Percentiles rank a stretch among this genome's conserved stretches.
These are phyloP conservation scores for Jimgerdemannia flammicorona DNA, from an alignment of 192 early-diverging fungal species.

Conservation along the genomic window DNA sequence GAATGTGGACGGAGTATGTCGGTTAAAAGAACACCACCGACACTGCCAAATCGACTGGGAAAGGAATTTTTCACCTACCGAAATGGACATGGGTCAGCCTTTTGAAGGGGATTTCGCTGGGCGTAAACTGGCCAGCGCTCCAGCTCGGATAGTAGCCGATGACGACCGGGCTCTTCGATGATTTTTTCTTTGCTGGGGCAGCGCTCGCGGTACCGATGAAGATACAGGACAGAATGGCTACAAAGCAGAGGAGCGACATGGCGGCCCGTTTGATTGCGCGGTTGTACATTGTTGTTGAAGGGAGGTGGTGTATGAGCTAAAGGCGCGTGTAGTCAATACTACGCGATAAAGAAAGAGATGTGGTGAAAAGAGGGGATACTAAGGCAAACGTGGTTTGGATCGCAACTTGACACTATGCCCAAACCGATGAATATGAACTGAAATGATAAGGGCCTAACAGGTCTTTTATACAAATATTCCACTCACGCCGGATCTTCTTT, in stretches of 20 bases:
- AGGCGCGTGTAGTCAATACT: too few species aligned
- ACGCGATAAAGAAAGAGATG: too few species aligned
- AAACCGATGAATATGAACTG: too few species aligned
- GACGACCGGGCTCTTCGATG: not conserved
- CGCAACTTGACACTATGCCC: too few species aligned
- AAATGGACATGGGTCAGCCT: conserved; percentile 37
- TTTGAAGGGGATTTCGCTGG: conserved; percentile 17
- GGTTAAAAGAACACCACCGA: not conserved
- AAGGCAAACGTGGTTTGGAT: too few species aligned
- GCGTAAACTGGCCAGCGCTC: conserved; percentile 28
- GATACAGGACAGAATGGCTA: not conserved
- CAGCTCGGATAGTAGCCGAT: conserved; percentile 33
- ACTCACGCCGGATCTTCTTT: too few species aligned
- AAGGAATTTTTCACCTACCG: conserved; percentile 15
- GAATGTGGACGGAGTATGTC: conserved; percentile 12
- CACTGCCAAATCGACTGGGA: not conserved
- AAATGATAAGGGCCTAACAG: too few species aligned
- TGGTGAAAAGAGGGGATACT: too few species aligned
- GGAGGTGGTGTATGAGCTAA: too few species aligned
- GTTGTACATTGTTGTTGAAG: too few species aligned
- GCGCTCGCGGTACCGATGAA: not conserved
- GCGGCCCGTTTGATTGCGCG: too few species aligned
- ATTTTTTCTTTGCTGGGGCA: not conserved
- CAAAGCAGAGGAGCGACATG: not conserved
- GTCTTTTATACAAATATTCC: too few species aligned